These are phyloP conservation scores for Prunus yedoensis DNA, from an alignment of 331 rosid species.

Conservation along the genomic window DNA sequence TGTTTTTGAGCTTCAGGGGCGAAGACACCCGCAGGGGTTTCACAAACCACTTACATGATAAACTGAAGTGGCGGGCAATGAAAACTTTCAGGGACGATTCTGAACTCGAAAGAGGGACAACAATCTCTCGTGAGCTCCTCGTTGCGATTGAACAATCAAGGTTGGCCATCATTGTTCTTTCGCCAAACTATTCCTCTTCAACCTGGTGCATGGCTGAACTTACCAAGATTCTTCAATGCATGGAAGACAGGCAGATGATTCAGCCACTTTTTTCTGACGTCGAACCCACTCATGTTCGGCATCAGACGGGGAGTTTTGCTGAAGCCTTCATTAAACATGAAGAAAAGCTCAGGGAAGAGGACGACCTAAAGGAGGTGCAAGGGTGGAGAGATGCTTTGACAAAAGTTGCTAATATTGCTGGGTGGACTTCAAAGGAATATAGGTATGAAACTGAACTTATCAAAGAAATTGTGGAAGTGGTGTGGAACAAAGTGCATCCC, in stretches of 20 bases:
- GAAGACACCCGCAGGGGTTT: too few relatives aligned
- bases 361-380: not conserved
- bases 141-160: too few relatives aligned
- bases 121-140: too few relatives aligned
- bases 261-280: too few relatives aligned
- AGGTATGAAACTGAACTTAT: not conserved
- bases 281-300: not conserved
- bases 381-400: slow-evolving; percentile 12
- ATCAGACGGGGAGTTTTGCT: not conserved
- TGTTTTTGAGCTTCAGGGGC: too few relatives aligned
- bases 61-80: too few relatives aligned
- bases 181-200: too few relatives aligned
- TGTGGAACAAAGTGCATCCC: slow-evolving; percentile 7
- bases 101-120: too few relatives aligned
- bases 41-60: too few relatives aligned
- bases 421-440: not conserved
- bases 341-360: not conserved
- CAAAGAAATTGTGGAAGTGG: slow-evolving; percentile 6
- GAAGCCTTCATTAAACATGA: not conserved
- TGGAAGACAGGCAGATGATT: not conserved
- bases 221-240: not conserved
- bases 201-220: too few relatives aligned
- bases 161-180: too few relatives aligned
- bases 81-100: too few relatives aligned
- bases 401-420: not conserved